phyloP scores from a whole-genome alignment of 2,329 filamentous ascomycete genomes.

The Plenodomus lindquistii region DNA sequence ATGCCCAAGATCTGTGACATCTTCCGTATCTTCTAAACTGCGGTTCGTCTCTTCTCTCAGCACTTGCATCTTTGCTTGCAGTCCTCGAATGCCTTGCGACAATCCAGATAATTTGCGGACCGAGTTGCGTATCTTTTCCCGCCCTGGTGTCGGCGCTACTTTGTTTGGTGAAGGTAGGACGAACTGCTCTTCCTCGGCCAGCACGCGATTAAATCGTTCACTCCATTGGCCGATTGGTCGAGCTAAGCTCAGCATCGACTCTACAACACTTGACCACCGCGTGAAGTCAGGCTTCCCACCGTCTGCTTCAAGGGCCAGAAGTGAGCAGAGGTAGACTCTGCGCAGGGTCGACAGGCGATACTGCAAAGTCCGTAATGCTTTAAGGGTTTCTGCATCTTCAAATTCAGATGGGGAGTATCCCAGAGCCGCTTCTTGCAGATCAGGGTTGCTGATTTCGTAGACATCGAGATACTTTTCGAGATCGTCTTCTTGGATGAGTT shows the following conservation, averaged over 20 bases:
- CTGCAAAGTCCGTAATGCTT: constrained; percentile 67
- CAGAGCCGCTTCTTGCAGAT: constrained; percentile 50
- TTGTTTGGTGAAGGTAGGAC: constrained; percentile 58
- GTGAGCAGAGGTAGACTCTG: constrained; percentile 84
- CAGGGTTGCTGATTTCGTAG: constrained; percentile 54
- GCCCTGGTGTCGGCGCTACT: constrained; percentile 68
- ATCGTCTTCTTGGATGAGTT: constrained; percentile 76
- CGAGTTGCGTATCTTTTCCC: constrained; percentile 83
- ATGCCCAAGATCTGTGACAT: constrained; percentile 72
- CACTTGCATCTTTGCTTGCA: constrained; percentile 94
- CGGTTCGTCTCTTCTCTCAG: constrained; percentile 86
- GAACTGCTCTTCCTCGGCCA: constrained; percentile 75
- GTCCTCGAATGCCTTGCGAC: constrained; percentile 84
- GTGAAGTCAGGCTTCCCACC: constrained; percentile 76
- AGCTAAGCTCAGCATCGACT: constrained; percentile 71
- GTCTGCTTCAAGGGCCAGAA: constrained; percentile 83
- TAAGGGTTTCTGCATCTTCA: constrained; percentile 77
- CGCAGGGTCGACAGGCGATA: constrained; percentile 79
- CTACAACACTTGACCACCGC: constrained; percentile 77
- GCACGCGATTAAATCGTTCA: constrained; percentile 67
- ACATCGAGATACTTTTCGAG: constrained; percentile 88
- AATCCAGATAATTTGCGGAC: constrained; percentile 85
- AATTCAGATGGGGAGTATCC: constrained; percentile 68
- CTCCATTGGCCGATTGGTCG: constrained; percentile 64
- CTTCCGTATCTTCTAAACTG: constrained; percentile 71